Conservation (phyloP, 148 eudicot genomes). For the Spergularia marina region DNA sequence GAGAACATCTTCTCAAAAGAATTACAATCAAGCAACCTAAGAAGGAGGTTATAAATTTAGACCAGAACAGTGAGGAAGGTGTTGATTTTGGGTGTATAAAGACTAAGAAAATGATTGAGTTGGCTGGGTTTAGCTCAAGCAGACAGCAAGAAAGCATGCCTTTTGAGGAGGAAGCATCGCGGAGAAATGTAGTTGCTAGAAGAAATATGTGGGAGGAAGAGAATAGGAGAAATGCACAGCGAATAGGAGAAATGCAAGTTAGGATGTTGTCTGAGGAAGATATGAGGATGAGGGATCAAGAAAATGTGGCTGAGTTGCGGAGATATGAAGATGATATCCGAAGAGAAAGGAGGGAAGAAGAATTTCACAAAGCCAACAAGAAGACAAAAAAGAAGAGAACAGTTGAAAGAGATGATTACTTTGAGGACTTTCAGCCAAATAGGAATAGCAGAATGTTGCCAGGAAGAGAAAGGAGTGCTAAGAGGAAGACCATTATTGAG, state of each 20-base stretch:
- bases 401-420: conserved; percentile 51
- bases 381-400: conserved; percentile 66
- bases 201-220: conserved; percentile 65
- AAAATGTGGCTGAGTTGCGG: conserved; percentile 44
- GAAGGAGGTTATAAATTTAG: conserved; percentile 60
- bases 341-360: conserved; percentile 87
- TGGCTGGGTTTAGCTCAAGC: conserved; percentile 47
- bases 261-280: conserved; percentile 51
- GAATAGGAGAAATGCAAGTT: conserved; percentile 47
- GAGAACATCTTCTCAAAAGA: conserved; percentile 57
- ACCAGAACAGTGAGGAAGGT: conserved; percentile 58
- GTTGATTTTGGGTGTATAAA: conserved; percentile 51
- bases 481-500: conserved; percentile 56
- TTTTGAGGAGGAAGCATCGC: conserved; percentile 40
- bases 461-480: conserved; percentile 54
- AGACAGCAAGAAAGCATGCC: conserved; percentile 34
- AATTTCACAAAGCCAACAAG: conserved; percentile 56
- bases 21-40: conserved; percentile 77
- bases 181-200: conserved; percentile 47
- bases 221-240: conserved; percentile 58
- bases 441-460: conserved; percentile 53
- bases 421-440: conserved; percentile 49
- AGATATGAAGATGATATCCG: conserved; percentile 62
- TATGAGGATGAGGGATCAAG: conserved; percentile 42
- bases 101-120: conserved; percentile 68